Base-by-base conservation (phyloP, 352 stramenopile species). In the Blastocystis sp. region DNA sequence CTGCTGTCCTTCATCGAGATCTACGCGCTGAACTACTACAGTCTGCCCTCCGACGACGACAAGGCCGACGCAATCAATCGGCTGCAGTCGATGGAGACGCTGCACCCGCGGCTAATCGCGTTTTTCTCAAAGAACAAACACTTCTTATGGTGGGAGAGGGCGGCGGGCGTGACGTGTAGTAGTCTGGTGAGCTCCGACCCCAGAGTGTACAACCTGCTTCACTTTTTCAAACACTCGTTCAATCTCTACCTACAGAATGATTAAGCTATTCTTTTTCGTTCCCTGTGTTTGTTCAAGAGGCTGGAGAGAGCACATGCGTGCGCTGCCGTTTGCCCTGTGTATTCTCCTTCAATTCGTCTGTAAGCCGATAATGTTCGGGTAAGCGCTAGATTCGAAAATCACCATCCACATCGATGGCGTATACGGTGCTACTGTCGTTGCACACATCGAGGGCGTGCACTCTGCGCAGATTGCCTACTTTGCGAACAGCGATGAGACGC, bases 141-240 rank as follows among this genome's bases (percentile, higher is more conserved):
- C 34, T 84, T 57, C 69, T 63, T 84, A 38, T 43, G 11, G 74
- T 84, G 45, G 21, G 54, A 0, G 21, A 6, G 59, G 17, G 19
- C n/a, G 54, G 28, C 14, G 42, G 60, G 21, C 11, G 57, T 84
- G 34, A 84, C n/a, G 40, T 17, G 54, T 69, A 84, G 74, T 59
- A n/a, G 28, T 48, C 34, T 84, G 2, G 74, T 84, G 21, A 54
- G 42, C 10, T 42, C 52, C 17, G 74, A 84, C 34, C 74, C 74
- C 9, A 28, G 17, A 19, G 74, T 84, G 1, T 62, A 59, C 34
- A 54, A 84, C 57, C 68, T 84, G 74, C 45, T 84, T 3, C 74
- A 84, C 66, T 84, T 84, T 57, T 84, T 84, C n/a, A 84, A 84
- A 43, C 74, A 84, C 45, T 43, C 74, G 34, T 84, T 84, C 57